Base-by-base conservation (phyloP, 148 eudicot species). In the Fallopia convolvulus region DNA sequence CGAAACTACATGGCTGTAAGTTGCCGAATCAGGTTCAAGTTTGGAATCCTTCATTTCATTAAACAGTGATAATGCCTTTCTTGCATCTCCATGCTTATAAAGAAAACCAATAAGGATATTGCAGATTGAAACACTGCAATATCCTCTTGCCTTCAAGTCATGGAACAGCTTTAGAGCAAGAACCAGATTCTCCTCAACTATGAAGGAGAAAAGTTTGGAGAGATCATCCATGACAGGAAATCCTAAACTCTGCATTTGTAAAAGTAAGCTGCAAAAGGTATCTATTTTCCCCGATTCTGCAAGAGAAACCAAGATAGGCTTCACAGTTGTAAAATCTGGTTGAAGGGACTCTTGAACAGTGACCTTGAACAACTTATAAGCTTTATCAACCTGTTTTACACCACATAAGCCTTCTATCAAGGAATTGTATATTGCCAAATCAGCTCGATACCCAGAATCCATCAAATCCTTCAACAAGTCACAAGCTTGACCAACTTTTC, bases 371-470 rank as follows among this genome's bases (percentile, higher is more conserved):
- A 95, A 89, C 76, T 83, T 88, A 78, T 73, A 76, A 74, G 97
- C 97, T 80, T 85, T 88, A 21, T 88, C 90, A 75, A 91, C 86
- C 61, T 72, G 86, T 33, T 86, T 84, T 74, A 78, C 77, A 66
- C 81, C 77, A 79, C 97, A 95, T 30, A 95, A 84, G 0, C 99
- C 99, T 70, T 79, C 48, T 17, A 95, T 88, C 83, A 95, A 86
- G 68, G 88, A 83, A 82, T 88, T 91, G 76, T 89, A 91, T 70
- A 95, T 88, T 12, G 86, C 78, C 90, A 95, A 86, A 85, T 95
- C 99, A 60, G 97, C 94, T 79, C 97, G 84, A 68, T 91, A 95
- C 36, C 97, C 99, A 7, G 92, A 88, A 63, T 92, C 88, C 77
- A 85, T 81, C 86, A 95, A 87, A 85, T 91, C 99, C 84, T 92